These are phyloP conservation scores for Anthracocystis panici-leucophaei DNA, from an alignment of 1,284 basidiomycete genomes.

Conservation along the genomic window DNA sequence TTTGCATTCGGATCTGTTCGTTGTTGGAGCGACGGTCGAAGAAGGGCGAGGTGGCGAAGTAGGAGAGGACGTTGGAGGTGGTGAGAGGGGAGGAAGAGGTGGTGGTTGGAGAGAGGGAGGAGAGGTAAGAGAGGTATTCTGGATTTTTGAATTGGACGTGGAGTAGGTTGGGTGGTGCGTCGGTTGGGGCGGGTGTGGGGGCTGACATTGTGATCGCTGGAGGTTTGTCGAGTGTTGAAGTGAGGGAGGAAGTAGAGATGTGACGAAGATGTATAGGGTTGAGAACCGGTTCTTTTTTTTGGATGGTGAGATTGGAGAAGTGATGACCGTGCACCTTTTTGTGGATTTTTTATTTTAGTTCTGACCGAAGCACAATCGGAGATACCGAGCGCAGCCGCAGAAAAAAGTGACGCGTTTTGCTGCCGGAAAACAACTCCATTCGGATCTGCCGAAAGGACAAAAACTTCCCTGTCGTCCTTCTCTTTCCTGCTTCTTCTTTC, in stretches of 20 bases:
- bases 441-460: background rate
- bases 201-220: constrained; percentile 12
- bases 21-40: constrained; percentile 65
- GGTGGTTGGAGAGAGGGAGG: constrained; percentile 34
- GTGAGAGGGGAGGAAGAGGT: constrained; percentile 6
- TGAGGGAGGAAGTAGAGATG: background rate
- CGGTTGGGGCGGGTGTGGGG: constrained; percentile 5
- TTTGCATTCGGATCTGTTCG: constrained; percentile 68
- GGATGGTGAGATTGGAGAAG: background rate
- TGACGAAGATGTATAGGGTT: background rate
- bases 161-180: constrained; percentile 44
- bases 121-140: constrained; percentile 58
- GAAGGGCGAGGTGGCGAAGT: constrained; percentile 65
- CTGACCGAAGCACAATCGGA: constrained; percentile 13
- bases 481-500: background rate
- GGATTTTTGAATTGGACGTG: constrained; percentile 65
- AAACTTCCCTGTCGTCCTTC: too few species aligned
- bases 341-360: background rate
- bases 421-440: constrained; percentile 30
- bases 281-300: background rate
- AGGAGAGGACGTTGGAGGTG: constrained; percentile 57
- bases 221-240: background rate
- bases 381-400: constrained; percentile 3
- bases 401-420: constrained; percentile 24
- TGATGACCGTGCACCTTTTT: constrained; percentile 12